Conservation (phyloP, 2,329 filamentous ascomycete genomes). For the Colletotrichum simmondsii region DNA sequence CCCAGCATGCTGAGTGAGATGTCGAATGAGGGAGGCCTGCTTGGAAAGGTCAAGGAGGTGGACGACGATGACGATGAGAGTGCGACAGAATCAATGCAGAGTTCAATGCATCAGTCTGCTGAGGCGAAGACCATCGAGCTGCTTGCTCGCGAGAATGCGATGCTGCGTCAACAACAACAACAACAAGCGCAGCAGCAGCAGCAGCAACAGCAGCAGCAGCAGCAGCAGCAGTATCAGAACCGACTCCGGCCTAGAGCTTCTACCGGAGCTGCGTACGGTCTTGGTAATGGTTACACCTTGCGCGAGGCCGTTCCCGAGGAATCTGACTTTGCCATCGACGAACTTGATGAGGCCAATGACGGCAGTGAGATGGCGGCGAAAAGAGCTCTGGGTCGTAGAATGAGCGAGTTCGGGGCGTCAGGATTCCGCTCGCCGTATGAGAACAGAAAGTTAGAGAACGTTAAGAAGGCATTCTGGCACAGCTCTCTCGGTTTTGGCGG, state of each 20-base stretch:
- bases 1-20: constrained; percentile 81
- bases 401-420: constrained; percentile 66
- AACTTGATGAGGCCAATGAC: constrained; percentile 73
- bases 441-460: constrained; percentile 71
- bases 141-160: constrained; percentile 70
- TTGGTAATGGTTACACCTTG: constrained; percentile 68
- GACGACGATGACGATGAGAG: constrained; percentile 74
- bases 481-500: constrained; percentile 75
- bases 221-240: constrained; percentile 63
- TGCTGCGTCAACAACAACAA: constrained; percentile 68
- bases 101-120: constrained; percentile 62
- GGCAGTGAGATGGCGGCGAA: constrained; percentile 57
- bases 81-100: constrained; percentile 65
- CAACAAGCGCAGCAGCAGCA: constrained; percentile 60
- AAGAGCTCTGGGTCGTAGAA: constrained; percentile 59
- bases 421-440: constrained; percentile 64
- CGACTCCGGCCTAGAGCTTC: constrained; percentile 68
- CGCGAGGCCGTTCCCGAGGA: constrained; percentile 72
- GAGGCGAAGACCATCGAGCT: constrained; percentile 73
- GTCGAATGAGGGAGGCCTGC: constrained; percentile 70
- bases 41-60: constrained; percentile 77
- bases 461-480: constrained; percentile 78
- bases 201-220: constrained; percentile 64
- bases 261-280: constrained; percentile 62
- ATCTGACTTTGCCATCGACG: constrained; percentile 78